A percentile compares a stretch with the other conserved stretches of the same genome.
Conservation (phyloP, 257 asterid genomes). For the Salvia hispanica region DNA sequence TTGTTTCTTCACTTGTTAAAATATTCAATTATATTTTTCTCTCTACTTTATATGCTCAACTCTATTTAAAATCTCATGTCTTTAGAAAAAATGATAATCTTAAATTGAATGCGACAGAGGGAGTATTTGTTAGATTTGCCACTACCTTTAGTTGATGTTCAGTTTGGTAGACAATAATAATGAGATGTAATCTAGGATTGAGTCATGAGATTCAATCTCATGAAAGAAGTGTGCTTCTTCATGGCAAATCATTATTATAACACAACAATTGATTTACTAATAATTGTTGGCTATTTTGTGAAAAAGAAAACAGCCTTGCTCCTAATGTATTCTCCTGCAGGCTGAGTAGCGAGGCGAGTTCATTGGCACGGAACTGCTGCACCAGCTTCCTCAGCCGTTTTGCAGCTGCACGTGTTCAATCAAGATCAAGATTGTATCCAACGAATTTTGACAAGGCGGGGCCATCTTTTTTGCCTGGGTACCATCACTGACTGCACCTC, state of each 20-base stretch:
- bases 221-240: too few species aligned
- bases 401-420: constrained; percentile 41
- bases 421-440: constrained; percentile 47
- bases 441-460: constrained; percentile 45
- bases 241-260: too few species aligned
- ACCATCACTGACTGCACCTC: constrained; percentile 41
- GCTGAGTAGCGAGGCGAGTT: constrained; percentile 26
- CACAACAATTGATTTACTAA: constrained; percentile 1
- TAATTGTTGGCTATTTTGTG: too few species aligned
- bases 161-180: too few species aligned
- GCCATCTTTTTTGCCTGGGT: constrained; percentile 32
- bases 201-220: not conserved
- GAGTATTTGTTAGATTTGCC: not conserved
- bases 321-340: constrained; percentile 49
- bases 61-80: too few species aligned
- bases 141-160: not conserved
- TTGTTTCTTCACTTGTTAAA: too few species aligned
- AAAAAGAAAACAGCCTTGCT: not conserved
- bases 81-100: too few species aligned
- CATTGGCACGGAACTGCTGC: constrained; percentile 31
- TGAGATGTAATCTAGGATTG: too few species aligned
- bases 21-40: too few species aligned
- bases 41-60: too few species aligned
- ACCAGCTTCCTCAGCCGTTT: constrained; percentile 43
- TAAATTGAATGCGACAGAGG: too few species aligned